A percentile compares a stretch with the other conserved stretches of the same genome.
Evolutionary conservation across 768 basidiomycete genomes (phyloP).

Genomic region (Russula lepida): DNA sequence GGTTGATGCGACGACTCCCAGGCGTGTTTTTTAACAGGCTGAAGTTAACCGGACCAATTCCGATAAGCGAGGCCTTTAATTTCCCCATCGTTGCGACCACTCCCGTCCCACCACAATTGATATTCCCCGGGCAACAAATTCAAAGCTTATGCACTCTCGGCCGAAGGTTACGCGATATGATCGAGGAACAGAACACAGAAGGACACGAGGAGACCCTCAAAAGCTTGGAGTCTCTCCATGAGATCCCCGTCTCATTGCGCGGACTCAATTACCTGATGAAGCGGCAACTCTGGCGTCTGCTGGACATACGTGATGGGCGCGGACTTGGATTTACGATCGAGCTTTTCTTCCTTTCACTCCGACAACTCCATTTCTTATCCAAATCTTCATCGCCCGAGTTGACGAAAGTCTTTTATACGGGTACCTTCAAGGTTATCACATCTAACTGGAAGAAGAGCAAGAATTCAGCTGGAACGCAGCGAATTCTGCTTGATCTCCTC

Average conservation of each 20-base stretch:
- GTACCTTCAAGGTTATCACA: neutral
- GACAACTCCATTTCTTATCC: neutral
- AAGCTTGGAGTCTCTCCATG: neutral
- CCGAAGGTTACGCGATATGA: neutral
- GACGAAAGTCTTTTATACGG: neutral
- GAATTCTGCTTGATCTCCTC: neutral
- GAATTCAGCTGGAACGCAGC: neutral
- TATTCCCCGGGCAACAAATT: neutral
- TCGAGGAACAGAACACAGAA: neutral
- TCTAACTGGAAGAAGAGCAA: neutral
- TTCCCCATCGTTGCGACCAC: neutral
- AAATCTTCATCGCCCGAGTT: neutral
- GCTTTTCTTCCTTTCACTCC: constrained; percentile 3
- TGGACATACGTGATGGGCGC: neutral
- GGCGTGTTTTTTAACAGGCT: neutral
- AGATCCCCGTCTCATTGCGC: neutral
- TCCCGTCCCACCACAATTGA: neutral
- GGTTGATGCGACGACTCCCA: constrained; percentile 3
- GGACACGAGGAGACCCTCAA: neutral
- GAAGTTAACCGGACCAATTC: neutral
- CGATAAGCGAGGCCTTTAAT: neutral
- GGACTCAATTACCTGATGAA: neutral
- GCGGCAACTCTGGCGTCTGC: constrained; percentile 6
- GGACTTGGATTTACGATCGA: constrained; percentile 1
- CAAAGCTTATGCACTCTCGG: neutral